Base-by-base conservation (phyloP, 345 rosid genomes). In the Hypericum perforatum region DNA sequence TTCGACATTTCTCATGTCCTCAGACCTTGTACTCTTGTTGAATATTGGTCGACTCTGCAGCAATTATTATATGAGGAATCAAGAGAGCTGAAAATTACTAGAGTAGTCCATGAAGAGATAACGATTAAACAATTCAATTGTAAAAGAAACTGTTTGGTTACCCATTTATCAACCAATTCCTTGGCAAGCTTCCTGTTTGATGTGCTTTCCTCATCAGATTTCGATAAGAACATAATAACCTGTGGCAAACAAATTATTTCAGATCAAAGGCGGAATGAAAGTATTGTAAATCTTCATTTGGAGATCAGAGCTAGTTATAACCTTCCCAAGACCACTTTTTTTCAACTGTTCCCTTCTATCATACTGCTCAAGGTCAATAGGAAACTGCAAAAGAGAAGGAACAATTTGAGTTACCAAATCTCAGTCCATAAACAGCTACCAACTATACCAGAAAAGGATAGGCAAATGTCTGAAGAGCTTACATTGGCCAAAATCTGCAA, bases 81-180 rank as follows among this genome's bases (percentile, higher is more conserved):
- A 11, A 54, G 32, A 46, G 15, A 46, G 50, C 9, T 46, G 29
- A 46, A 32, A 10, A 13, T 22, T 16, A 46, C 22, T 46, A 13
- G 8, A 13, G 22, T 14, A 14, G 29, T 13, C 6, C 43, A 22
- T 16, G 1, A 11, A 12, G 16, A 43, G 9, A 56, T 11, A 41
- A 4, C 8, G 6, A 54, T 10, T 0, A 9, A 8, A 9, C 29
- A 8, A 10, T 15, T 10, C 50, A 22, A 52, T 22, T 53, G 37
- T 10, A 29, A 36, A 29, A 37, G 51, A 38, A 51, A 16, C 32
- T 15, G 40, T 41, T 9, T 45, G 46, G 58, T 65, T 88, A 92
- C 98, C 97, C 97, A 92, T 85, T 85, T 88, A 61, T 92, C 97
- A 61, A 92, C 98, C 79, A 92, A 76, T 60, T 92, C 98, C 76